Percentiles rank a stretch among this genome's conserved stretches.
Evolutionary conservation across 2,329 filamentous ascomycete genomes (phyloP).

Genomic region (Pseudopyricularia javanii): DNA sequence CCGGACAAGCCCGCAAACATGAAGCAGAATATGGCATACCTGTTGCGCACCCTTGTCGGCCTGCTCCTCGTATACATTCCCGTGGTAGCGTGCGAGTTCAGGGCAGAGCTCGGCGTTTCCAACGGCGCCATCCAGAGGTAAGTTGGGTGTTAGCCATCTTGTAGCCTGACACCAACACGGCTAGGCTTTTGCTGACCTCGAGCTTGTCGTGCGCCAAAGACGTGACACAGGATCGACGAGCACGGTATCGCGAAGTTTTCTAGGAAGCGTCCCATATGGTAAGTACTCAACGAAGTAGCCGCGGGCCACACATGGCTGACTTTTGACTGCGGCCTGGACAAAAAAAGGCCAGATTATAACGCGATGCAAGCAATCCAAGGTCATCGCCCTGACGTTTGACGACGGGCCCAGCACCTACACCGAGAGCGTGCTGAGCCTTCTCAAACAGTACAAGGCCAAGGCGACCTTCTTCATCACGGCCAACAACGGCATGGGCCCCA

Average conservation of each 20-base stretch:
- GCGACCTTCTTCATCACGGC: constrained; percentile 25
- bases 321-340: neutral
- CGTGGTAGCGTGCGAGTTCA: neutral
- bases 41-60: neutral
- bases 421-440: constrained; percentile 17
- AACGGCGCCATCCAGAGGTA: neutral
- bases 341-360: constrained; percentile 15
- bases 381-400: constrained; percentile 23
- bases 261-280: neutral
- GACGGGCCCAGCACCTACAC: constrained; percentile 24
- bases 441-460: constrained; percentile 17
- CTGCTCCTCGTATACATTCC: neutral
- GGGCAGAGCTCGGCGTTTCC: neutral
- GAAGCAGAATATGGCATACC: neutral
- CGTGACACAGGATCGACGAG: neutral
- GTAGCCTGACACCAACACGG: neutral
- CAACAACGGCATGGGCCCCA: constrained; percentile 18
- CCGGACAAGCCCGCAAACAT: neutral
- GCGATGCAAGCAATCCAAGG: constrained; percentile 14
- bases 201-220: no score
- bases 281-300: neutral
- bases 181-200: neutral
- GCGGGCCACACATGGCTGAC: no score
- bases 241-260: neutral
- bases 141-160: neutral